Evolutionary conservation across 768 basidiomycete genomes (phyloP), one percentile per base, ranked within the genome.

Genomic region (Obba rivulosa): DNA sequence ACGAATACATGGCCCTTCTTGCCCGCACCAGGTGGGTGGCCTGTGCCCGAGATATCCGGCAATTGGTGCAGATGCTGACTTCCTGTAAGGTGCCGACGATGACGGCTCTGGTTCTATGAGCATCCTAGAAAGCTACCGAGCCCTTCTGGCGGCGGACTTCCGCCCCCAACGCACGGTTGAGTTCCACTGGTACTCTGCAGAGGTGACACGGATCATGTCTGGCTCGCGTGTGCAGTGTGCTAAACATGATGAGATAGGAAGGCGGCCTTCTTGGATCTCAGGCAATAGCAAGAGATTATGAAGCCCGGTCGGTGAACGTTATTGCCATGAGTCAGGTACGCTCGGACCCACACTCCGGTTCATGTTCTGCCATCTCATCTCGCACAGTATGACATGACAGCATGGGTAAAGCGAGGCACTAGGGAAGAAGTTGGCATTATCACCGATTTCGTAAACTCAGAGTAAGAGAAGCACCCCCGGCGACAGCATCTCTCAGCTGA

Each of bases 251-350:
- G 34, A 34, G 38, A n/a, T 55, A 87, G 87, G 88, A 91, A 69
- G 85, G 80, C 43, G 90, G 90, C 11, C 77, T 92, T 34, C 79
- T 92, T 45, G 93, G 93, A 35, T 92, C 88, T 34, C 92, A 94
- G 66, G 93, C 92, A 16, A 78, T 97, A 43, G 92, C 92, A 34
- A 71, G 74, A 56, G 76, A 78, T 51, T 96, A 95, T 61, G 80
- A 80, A 59, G 61, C 69, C 20, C 75, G 76, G 49, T 69, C 68
- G 5, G 76, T 77, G 46, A 81, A 85, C 57, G 86, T 92, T 52
- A 66, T 84, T 55, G 88, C 85, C 43, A 91, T 91, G 87, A 83
- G 83, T 60, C 89, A 91, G 75, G 86, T 87, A 64, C 36, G 56
- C 50, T 18, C 35, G 20, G 51, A 43, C 45, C 25, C n/a, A 14